These are phyloP conservation scores for Chiua virens DNA, from an alignment of 768 basidiomycete genomes.

Conservation along the genomic window DNA sequence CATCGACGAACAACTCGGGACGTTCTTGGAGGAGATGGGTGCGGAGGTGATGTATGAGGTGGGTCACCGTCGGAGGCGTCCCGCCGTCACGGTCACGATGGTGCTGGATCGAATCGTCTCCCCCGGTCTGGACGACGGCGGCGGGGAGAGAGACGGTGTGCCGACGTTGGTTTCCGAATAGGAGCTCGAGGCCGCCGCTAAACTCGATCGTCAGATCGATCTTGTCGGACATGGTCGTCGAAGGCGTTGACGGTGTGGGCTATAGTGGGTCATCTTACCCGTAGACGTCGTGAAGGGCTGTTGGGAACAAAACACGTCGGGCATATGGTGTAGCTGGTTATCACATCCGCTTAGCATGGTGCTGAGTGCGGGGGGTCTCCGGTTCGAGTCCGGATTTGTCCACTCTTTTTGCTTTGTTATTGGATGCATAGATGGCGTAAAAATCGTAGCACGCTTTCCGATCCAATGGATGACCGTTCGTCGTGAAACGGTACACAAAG, in stretches of 20 bases:
- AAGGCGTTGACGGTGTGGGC: too few species aligned
- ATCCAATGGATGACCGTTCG: too few species aligned
- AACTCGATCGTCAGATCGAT: slow-evolving; percentile 66
- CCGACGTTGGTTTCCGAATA: slow-evolving; percentile 70
- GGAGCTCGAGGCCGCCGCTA: slow-evolving; percentile 81
- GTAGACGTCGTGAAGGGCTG: too few species aligned
- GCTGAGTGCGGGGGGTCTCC: slow-evolving; percentile 39
- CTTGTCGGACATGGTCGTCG: slow-evolving; percentile 1
- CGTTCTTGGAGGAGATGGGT: slow-evolving; percentile 80
- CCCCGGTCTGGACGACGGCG: slow-evolving; percentile 34
- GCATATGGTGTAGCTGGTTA: slow-evolving; percentile 43
- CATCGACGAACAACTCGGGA: slow-evolving; percentile 86
- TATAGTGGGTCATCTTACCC: too few species aligned
- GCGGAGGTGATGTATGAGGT: slow-evolving; percentile 77
- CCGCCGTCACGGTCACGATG: too few species aligned
- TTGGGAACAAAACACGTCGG: slow-evolving; percentile 1
- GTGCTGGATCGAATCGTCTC: too few species aligned
- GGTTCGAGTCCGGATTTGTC: slow-evolving; percentile 42
- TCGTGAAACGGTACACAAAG: too few species aligned
- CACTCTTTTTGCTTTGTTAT: slow-evolving; percentile 34
- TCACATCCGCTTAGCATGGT: slow-evolving; percentile 40
- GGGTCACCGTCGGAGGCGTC: slow-evolving; percentile 50
- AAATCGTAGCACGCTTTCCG: too few species aligned
- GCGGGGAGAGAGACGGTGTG: slow-evolving; percentile 59
- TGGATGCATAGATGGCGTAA: too few species aligned